phyloP scores from a whole-genome alignment of 768 basidiomycete species.

The Leccinum sublutescens region DNA sequence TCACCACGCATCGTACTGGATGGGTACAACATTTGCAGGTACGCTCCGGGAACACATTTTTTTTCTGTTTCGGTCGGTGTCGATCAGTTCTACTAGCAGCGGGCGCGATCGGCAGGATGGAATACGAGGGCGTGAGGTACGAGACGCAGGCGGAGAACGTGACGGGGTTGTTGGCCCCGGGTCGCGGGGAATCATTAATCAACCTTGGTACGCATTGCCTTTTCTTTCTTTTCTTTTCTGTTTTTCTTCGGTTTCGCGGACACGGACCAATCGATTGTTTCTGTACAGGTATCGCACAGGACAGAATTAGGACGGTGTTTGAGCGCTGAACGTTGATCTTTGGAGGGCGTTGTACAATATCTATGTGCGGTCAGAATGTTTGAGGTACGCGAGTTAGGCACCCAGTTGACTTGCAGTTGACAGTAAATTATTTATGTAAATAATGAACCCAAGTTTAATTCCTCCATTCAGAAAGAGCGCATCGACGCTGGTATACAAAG shows the following conservation, averaged over 20 bases:
- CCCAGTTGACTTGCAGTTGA: background rate
- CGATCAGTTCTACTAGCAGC: constrained; percentile 29
- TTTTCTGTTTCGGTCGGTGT: background rate
- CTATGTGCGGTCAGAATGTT: background rate
- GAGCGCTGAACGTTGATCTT: background rate
- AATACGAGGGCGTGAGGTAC: constrained; percentile 46
- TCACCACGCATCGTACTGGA: too few species aligned
- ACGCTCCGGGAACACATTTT: too few species aligned
- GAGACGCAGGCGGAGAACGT: constrained; percentile 45
- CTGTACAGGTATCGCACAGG: constrained; percentile 52
- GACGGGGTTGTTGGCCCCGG: constrained; percentile 49
- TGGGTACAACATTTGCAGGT: too few species aligned
- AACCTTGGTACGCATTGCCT: constrained; percentile 44
- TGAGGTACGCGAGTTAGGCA: background rate
- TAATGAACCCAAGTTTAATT: background rate
- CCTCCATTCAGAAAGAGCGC: background rate
- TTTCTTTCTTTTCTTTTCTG: constrained; percentile 6
- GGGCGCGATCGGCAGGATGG: constrained; percentile 38
- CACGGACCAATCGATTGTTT: background rate
- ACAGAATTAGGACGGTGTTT: constrained; percentile 38
- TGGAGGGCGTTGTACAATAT: background rate
- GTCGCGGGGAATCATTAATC: constrained; percentile 43
- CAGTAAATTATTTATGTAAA: background rate
- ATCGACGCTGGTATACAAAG: constrained; percentile 4
- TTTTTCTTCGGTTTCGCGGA: background rate